Conservation (phyloP, 75 land plant species). For the Chamaecyparis obtusa region DNA sequence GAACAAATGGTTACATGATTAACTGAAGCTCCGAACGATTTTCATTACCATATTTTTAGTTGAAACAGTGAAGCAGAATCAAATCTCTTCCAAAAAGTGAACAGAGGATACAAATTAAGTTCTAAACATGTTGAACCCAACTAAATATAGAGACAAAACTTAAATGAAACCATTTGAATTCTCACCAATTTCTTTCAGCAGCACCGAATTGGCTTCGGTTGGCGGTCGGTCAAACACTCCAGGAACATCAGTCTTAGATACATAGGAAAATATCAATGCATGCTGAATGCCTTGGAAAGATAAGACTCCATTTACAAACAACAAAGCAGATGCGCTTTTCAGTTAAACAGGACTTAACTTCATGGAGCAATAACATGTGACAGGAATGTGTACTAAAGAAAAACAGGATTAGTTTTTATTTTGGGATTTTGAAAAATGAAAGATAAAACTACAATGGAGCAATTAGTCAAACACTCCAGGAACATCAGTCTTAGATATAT, state of each 20-base stretch:
- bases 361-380: neutral
- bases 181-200: slow-evolving; percentile 87
- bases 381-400: neutral
- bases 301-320: neutral
- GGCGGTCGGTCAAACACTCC: slow-evolving; percentile 98
- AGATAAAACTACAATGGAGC: neutral
- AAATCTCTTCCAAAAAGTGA: neutral
- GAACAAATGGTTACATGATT: neutral
- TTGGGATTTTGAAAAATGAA: neutral
- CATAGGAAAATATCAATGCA: slow-evolving; percentile 9
- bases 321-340: neutral
- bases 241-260: slow-evolving; percentile 85
- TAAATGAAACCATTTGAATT: neutral
- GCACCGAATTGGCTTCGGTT: slow-evolving; percentile 68
- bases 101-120: neutral
- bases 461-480: slow-evolving; percentile 95
- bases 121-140: neutral
- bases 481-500: slow-evolving; percentile 78
- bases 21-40: neutral
- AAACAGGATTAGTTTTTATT: slow-evolving; percentile 1
- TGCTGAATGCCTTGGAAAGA: neutral
- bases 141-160: neutral
- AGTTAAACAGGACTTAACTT: neutral
- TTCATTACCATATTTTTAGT: neutral
- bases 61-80: neutral